These are phyloP conservation scores for Hirschioporus abietinus DNA, from an alignment of 768 basidiomycete genomes.

Conservation along the genomic window DNA sequence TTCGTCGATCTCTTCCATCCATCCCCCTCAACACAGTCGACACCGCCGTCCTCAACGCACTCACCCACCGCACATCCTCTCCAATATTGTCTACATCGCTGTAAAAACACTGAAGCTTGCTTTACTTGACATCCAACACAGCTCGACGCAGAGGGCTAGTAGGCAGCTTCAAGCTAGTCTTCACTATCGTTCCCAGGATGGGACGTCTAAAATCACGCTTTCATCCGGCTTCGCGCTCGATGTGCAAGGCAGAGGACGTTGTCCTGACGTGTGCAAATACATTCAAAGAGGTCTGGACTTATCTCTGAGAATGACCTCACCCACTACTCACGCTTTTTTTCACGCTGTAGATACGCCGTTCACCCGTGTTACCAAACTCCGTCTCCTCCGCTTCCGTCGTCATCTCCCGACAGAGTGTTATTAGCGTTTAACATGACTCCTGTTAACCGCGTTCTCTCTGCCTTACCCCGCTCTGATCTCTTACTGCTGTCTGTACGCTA, in stretches of 20 bases:
- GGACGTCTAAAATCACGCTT: slow-evolving; percentile 41
- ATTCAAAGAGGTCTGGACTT: slow-evolving; percentile 45
- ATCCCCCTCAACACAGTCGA: too few species aligned
- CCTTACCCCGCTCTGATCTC: slow-evolving; percentile 56
- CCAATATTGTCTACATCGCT: not conserved
- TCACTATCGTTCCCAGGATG: slow-evolving; percentile 35
- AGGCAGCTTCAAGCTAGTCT: slow-evolving; percentile 35
- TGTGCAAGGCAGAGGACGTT: slow-evolving; percentile 24
- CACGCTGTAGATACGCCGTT: slow-evolving; percentile 19
- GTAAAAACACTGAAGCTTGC: too few species aligned
- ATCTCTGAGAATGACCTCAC: not conserved
- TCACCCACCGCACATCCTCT: not conserved
- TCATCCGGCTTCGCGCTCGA: slow-evolving; percentile 56
- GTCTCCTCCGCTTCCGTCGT: slow-evolving; percentile 39
- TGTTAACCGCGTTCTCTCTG: slow-evolving; percentile 42
- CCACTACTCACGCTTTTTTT: too few species aligned
- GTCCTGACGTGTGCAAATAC: slow-evolving; percentile 60
- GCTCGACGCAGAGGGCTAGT: slow-evolving; percentile 12
- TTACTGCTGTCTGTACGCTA: slow-evolving; percentile 42
- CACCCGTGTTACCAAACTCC: slow-evolving; percentile 23
- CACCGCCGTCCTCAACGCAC: not conserved
- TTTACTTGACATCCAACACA: too few species aligned
- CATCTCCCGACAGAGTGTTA: slow-evolving; percentile 31
- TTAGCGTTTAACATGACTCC: slow-evolving; percentile 31
- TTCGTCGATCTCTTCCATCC: not conserved